A percentile compares a stretch with the other conserved stretches of the same genome.
phyloP scores from a whole-genome alignment of 2,329 filamentous ascomycete genomes.

The Microdochium paspali region DNA sequence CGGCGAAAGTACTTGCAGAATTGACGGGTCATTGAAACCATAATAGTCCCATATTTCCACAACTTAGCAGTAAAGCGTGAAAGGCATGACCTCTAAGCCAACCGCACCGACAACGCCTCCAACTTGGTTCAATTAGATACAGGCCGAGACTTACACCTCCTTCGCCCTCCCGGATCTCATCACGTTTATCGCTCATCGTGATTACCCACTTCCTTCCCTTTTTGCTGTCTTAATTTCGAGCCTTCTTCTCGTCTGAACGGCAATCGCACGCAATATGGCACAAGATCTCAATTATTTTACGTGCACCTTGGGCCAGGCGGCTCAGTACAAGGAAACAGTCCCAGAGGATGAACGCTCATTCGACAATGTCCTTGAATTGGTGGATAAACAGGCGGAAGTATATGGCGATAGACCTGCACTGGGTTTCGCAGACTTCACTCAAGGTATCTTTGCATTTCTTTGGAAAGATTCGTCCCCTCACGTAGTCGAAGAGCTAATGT shows the following conservation, averaged over 20 bases:
- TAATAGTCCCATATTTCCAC: not conserved
- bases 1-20: not conserved
- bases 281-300: conserved; percentile 42
- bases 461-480: too few relatives aligned
- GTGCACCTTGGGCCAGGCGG: conserved; percentile 50
- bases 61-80: too few relatives aligned
- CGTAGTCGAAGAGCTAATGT: not conserved
- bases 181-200: too few relatives aligned
- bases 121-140: too few relatives aligned
- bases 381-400: conserved; percentile 33
- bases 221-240: too few relatives aligned
- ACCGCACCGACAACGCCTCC: too few relatives aligned
- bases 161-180: too few relatives aligned
- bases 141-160: too few relatives aligned
- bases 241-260: too few relatives aligned
- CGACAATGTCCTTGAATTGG: conserved; percentile 36
- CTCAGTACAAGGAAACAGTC: conserved; percentile 17
- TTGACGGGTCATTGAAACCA: not conserved
- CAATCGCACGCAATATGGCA: not conserved
- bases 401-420: conserved; percentile 33
- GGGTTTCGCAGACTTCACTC: conserved; percentile 30
- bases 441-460: not conserved
- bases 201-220: too few relatives aligned
- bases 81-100: too few relatives aligned
- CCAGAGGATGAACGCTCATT: conserved; percentile 20